Conservation (phyloP, 2,329 filamentous ascomycete genomes). For the Chrysosporium keratinophilum region DNA sequence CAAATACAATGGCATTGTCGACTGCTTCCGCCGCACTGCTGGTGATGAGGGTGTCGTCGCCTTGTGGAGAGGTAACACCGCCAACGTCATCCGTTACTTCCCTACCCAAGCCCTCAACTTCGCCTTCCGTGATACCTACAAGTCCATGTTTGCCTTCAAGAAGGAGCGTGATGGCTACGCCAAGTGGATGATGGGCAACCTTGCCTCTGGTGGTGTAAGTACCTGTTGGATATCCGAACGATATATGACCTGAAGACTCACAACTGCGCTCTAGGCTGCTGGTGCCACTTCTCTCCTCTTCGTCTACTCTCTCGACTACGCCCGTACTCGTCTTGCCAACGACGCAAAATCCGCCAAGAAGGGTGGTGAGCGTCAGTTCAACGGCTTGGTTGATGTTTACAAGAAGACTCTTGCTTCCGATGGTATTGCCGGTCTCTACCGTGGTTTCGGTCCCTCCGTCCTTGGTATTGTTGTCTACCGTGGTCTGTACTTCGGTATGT, state of each 20-base stretch:
- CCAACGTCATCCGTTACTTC: slow-evolving; percentile 99
- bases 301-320: slow-evolving; percentile 99
- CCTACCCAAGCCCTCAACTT: slow-evolving; percentile 99
- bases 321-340: slow-evolving; percentile 99
- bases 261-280: slow-evolving; percentile 53
- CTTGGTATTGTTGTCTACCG: slow-evolving; percentile 99
- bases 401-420: slow-evolving; percentile 98
- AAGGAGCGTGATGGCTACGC: slow-evolving; percentile 97
- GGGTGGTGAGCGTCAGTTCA: slow-evolving; percentile 97
- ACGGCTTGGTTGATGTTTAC: slow-evolving; percentile 99
- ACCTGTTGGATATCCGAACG: slow-evolving; percentile 3
- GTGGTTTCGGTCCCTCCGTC: slow-evolving; percentile 99
- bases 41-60: slow-evolving; percentile 87
- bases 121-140: slow-evolving; percentile 99
- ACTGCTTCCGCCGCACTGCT: slow-evolving; percentile 91
- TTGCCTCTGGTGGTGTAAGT: slow-evolving; percentile 98
- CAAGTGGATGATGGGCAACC: slow-evolving; percentile 99
- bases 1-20: slow-evolving; percentile 85
- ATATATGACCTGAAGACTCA: neutral
- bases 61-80: slow-evolving; percentile 99
- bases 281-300: slow-evolving; percentile 99
- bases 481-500: slow-evolving; percentile 99
- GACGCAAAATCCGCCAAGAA: slow-evolving; percentile 97
- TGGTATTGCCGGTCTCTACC: slow-evolving; percentile 99
- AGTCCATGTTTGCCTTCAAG: slow-evolving; percentile 99